Conservation (phyloP, 495 filamentous ascomycete genomes). For the Podospora australis region DNA sequence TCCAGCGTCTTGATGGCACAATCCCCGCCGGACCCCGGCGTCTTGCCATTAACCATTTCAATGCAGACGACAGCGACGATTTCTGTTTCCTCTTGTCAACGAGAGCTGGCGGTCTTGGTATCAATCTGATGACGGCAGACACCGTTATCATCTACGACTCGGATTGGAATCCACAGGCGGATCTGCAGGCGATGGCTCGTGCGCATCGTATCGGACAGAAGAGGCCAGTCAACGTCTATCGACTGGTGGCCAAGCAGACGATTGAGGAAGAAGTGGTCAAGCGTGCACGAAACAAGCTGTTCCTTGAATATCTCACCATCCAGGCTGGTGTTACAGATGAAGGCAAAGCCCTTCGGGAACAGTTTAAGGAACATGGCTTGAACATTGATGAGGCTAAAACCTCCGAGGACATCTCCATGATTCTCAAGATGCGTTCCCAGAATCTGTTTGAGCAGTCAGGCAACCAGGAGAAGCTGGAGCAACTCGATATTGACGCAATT, state of each 20-base stretch:
- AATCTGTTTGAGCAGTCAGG: conserved; percentile 96
- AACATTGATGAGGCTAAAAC: conserved; percentile 69
- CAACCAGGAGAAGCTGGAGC: conserved; percentile 92
- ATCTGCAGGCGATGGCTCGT: conserved; percentile 96
- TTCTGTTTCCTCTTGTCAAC: conserved; percentile 97
- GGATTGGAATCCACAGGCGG: conserved; percentile 98
- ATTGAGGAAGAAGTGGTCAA: conserved; percentile 97
- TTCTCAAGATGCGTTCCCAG: conserved; percentile 86
- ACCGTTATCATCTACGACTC: conserved; percentile 98
- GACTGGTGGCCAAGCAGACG: conserved; percentile 93
- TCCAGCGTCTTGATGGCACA: conserved; percentile 91
- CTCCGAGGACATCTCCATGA: conserved; percentile 84
- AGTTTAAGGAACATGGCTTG: conserved; percentile 47
- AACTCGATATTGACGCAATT: conserved; percentile 97
- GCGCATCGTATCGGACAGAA: conserved; percentile 97
- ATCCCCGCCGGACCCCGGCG: conserved; percentile 78
- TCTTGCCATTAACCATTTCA: conserved; percentile 96
- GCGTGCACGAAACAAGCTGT: conserved; percentile 91
- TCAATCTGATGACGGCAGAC: conserved; percentile 98
- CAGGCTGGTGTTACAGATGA: conserved; percentile 94
- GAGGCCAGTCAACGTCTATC: conserved; percentile 88
- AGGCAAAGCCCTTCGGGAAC: conserved; percentile 63
- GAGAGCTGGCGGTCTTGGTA: conserved; percentile 89
- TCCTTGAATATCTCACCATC: conserved; percentile 97
- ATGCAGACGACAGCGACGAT: conserved; percentile 84